Percentiles rank a stretch among this genome's conserved stretches.
phyloP scores from a whole-genome alignment of 164 flowering plant genomes.

The Vitis rupestris region DNA sequence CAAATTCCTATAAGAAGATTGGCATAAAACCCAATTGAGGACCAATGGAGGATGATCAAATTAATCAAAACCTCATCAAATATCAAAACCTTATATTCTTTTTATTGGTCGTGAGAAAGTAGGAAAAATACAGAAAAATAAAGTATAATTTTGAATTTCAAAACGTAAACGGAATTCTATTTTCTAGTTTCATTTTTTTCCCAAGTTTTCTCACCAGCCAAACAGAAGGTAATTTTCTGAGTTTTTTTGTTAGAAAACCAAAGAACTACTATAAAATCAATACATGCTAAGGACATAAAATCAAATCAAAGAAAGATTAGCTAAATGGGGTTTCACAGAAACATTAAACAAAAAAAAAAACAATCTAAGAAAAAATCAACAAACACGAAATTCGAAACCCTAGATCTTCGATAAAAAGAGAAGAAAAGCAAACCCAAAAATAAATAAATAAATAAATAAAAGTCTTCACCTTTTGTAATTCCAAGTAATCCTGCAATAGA shows the following conservation, averaged over 20 bases:
- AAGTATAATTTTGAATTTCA: not conserved
- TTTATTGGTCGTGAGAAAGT: not conserved
- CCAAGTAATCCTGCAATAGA: constrained; percentile 32
- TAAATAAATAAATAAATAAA: not conserved
- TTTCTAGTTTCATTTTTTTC: not conserved
- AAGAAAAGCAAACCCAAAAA: not conserved
- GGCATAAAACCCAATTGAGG: too few species aligned
- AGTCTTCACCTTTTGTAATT: constrained; percentile 39
- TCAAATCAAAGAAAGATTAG: not conserved
- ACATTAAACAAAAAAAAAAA: not conserved
- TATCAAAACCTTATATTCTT: not conserved
- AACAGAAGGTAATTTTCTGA: not conserved
- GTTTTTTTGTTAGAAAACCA: too few species aligned
- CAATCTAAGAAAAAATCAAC: not conserved
- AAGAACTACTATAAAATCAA: not conserved
- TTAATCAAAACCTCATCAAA: not conserved
- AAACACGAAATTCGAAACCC: not conserved
- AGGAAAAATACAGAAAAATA: not conserved
- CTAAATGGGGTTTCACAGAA: not conserved
- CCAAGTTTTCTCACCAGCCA: not conserved
- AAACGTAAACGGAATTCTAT: not conserved
- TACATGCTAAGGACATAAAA: not conserved
- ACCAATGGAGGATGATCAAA: not conserved
- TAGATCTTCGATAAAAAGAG: not conserved
- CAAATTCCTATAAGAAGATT: constrained; percentile 28